These are phyloP conservation scores for Aspergillus sclerotiicarbonarius DNA, from an alignment of 495 filamentous ascomycete genomes.

Conservation along the genomic window DNA sequence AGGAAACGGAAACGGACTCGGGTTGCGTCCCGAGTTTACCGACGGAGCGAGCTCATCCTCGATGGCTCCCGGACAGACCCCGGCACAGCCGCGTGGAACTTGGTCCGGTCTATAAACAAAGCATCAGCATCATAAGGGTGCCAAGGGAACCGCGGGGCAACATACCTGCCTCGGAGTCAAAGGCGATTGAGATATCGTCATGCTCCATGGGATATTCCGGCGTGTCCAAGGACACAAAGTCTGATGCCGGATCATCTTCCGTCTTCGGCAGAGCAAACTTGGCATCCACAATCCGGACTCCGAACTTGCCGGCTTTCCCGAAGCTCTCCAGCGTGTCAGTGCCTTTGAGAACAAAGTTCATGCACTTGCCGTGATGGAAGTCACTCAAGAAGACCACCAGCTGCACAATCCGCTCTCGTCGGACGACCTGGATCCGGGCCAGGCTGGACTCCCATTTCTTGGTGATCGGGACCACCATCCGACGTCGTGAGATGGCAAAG, in stretches of 20 bases:
- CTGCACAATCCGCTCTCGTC: conserved; percentile 68
- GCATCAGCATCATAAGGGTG: conserved; percentile 8
- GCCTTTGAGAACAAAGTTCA: conserved; percentile 80
- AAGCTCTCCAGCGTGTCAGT: conserved; percentile 78
- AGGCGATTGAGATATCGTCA: conserved; percentile 81
- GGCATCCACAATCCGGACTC: conserved; percentile 75
- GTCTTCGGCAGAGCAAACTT: conserved; percentile 80
- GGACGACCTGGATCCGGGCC: conserved; percentile 75
- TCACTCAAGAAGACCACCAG: conserved; percentile 77
- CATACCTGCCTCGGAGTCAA: conserved; percentile 77
- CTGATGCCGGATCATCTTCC: conserved; percentile 55
- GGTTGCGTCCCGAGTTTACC: conserved; percentile 25
- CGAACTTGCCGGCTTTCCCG: conserved; percentile 62
- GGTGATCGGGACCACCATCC: conserved; percentile 84
- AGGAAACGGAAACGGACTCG: neutral
- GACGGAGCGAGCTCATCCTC: conserved; percentile 49
- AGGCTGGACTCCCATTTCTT: conserved; percentile 82
- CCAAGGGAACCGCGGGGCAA: conserved; percentile 12
- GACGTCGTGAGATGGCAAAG: conserved; percentile 78
- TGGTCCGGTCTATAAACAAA: conserved; percentile 41
- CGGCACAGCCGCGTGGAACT: conserved; percentile 45
- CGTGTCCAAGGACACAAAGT: conserved; percentile 79
- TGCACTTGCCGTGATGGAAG: conserved; percentile 77
- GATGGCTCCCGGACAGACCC: conserved; percentile 48
- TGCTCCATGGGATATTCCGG: conserved; percentile 86